Conservation (phyloP, 495 filamentous ascomycete genomes). For the Tuber magnatum region DNA sequence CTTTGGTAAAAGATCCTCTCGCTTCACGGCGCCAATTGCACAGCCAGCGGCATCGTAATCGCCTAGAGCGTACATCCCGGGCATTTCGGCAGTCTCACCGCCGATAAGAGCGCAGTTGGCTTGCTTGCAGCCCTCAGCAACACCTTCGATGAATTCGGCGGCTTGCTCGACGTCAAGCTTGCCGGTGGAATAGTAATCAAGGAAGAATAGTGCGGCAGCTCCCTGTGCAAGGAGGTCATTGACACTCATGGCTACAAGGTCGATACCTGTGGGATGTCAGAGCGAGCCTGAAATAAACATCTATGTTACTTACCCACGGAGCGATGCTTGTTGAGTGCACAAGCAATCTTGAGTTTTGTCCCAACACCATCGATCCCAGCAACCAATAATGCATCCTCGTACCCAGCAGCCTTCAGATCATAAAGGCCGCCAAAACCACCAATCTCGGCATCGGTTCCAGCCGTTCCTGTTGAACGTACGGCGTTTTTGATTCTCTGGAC, state of each 20-base stretch:
- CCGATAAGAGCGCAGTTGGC: slow-evolving; percentile 84
- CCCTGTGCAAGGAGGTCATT: slow-evolving; percentile 96
- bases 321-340: slow-evolving; percentile 76
- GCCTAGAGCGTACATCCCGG: slow-evolving; percentile 72
- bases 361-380: slow-evolving; percentile 93
- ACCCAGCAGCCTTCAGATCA: slow-evolving; percentile 70
- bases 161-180: slow-evolving; percentile 71
- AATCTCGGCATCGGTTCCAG: slow-evolving; percentile 82
- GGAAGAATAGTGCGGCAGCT: slow-evolving; percentile 86
- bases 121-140: slow-evolving; percentile 73
- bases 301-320: slow-evolving; percentile 54
- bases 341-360: slow-evolving; percentile 92
- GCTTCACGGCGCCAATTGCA: slow-evolving; percentile 70
- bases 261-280: slow-evolving; percentile 51
- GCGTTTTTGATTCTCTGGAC: slow-evolving; percentile 80
- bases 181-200: slow-evolving; percentile 91
- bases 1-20: slow-evolving; percentile 64
- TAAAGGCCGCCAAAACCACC: slow-evolving; percentile 92
- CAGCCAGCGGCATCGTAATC: slow-evolving; percentile 88
- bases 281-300: not conserved
- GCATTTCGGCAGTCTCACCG: slow-evolving; percentile 97
- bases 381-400: slow-evolving; percentile 67
- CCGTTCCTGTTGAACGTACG: slow-evolving; percentile 67
- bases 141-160: slow-evolving; percentile 73
- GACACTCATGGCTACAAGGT: slow-evolving; percentile 97